Percentiles rank a stretch among this genome's conserved stretches.
phyloP scores from a whole-genome alignment of 148 eudicot genomes.

The Fagopyrum homotropicum region DNA sequence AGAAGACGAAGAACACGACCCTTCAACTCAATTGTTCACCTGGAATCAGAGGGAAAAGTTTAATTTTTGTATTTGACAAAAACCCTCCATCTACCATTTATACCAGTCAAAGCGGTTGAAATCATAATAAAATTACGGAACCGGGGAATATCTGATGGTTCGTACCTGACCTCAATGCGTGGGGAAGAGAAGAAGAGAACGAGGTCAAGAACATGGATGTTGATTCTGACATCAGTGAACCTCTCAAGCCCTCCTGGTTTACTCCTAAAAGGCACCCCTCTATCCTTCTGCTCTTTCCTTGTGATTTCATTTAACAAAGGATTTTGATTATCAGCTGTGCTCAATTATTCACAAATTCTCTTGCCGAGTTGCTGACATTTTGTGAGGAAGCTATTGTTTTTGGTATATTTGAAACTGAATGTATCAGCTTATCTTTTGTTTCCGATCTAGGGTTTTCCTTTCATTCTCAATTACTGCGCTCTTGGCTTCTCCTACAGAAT shows the following conservation, averaged over 20 bases:
- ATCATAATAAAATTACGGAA: neutral
- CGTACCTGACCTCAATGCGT: conserved; percentile 4
- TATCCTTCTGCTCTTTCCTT: neutral
- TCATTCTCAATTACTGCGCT: neutral
- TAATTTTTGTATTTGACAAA: neutral
- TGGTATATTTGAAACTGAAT: neutral
- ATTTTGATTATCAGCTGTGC: neutral
- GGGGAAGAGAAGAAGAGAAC: neutral
- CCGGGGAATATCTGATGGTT: neutral
- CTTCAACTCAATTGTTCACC: neutral
- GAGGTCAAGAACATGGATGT: neutral
- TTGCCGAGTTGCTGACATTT: neutral
- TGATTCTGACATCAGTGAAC: conserved; percentile 4
- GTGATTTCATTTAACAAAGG: neutral
- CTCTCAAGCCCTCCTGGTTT: conserved; percentile 29
- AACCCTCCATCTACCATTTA: neutral
- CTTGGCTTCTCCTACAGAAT: neutral
- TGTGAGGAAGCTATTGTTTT: no score
- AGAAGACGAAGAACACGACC: neutral
- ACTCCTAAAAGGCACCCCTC: conserved; percentile 27
- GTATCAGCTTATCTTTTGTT: neutral
- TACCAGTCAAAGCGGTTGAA: neutral
- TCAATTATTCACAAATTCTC: neutral
- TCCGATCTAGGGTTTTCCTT: neutral
- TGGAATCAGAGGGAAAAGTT: neutral